phyloP scores from a whole-genome alignment of 2,329 filamentous ascomycete species.

The Blumeria graminis region DNA sequence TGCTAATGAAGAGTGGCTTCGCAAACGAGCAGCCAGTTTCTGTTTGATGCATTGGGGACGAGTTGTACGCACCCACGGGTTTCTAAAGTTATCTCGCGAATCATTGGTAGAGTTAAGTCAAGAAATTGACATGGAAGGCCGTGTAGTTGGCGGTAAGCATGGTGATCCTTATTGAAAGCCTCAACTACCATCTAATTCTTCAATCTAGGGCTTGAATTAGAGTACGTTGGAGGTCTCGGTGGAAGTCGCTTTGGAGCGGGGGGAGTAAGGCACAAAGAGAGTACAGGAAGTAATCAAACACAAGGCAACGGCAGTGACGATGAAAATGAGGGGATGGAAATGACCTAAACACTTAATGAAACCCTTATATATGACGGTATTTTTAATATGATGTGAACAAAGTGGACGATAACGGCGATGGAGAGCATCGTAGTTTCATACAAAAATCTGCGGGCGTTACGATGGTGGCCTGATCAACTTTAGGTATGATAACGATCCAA shows the following conservation, averaged over 20 bases:
- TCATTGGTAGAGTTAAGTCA: constrained; percentile 66
- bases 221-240: constrained; percentile 24
- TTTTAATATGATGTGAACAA: not conserved
- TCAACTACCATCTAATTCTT: constrained; percentile 4
- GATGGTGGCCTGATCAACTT: no score
- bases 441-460: no score
- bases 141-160: constrained; percentile 72
- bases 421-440: no score
- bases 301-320: constrained; percentile 27
- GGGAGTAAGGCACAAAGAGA: constrained; percentile 29
- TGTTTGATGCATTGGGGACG: constrained; percentile 90
- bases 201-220: constrained; percentile 14
- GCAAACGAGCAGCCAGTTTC: constrained; percentile 65
- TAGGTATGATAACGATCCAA: no score
- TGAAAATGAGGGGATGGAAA: constrained; percentile 39
- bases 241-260: constrained; percentile 23
- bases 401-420: not conserved
- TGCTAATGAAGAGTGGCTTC: constrained; percentile 82
- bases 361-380: not conserved
- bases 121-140: constrained; percentile 80
- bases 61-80: constrained; percentile 71
- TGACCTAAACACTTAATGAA: constrained; percentile 12
- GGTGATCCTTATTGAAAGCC: constrained; percentile 20
- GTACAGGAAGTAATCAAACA: constrained; percentile 32
- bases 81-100: constrained; percentile 52